phyloP scores from a whole-genome alignment of 148 eudicot genomes.

The Vaccinium corymbosum region DNA sequence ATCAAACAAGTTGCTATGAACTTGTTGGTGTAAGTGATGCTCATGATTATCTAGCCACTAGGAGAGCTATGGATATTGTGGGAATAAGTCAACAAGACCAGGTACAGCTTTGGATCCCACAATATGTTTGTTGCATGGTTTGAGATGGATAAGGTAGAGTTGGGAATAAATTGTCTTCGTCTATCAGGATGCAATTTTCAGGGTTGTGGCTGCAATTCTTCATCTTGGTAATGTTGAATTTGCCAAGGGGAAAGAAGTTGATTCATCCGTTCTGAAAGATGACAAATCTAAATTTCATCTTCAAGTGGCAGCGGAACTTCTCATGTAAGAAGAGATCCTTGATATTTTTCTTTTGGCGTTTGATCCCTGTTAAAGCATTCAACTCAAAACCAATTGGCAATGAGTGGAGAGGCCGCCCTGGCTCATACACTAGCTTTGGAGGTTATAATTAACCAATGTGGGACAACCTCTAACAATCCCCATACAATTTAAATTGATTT shows the following conservation, averaged over 20 bases:
- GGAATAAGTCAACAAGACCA: slow-evolving; percentile 72
- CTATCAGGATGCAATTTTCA: slow-evolving; percentile 76
- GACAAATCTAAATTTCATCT: slow-evolving; percentile 71
- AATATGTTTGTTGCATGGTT: slow-evolving; percentile 1
- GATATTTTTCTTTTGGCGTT: slow-evolving; percentile 10
- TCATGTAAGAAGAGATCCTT: slow-evolving; percentile 44
- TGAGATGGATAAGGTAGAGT: background rate
- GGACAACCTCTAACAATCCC: too few relatives aligned
- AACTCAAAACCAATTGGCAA: too few relatives aligned
- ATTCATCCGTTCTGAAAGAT: slow-evolving; percentile 76
- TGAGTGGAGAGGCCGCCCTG: too few relatives aligned
- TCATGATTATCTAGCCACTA: slow-evolving; percentile 70
- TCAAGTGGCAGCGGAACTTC: slow-evolving; percentile 63
- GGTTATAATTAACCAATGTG: too few relatives aligned
- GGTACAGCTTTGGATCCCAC: slow-evolving; percentile 32
- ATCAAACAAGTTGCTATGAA: slow-evolving; percentile 70
- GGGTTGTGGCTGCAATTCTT: slow-evolving; percentile 78
- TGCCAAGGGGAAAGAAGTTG: slow-evolving; percentile 66
- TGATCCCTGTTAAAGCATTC: background rate
- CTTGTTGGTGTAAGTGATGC: slow-evolving; percentile 72
- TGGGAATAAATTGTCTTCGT: slow-evolving; percentile 8
- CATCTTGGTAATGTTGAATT: slow-evolving; percentile 78
- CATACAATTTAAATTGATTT: background rate
- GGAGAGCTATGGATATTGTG: slow-evolving; percentile 87
- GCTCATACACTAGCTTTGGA: too few relatives aligned